Percentiles rank a stretch among this genome's conserved stretches.
phyloP scores from a whole-genome alignment of 495 filamentous ascomycete species.

The Tetracladium marchalianum region DNA sequence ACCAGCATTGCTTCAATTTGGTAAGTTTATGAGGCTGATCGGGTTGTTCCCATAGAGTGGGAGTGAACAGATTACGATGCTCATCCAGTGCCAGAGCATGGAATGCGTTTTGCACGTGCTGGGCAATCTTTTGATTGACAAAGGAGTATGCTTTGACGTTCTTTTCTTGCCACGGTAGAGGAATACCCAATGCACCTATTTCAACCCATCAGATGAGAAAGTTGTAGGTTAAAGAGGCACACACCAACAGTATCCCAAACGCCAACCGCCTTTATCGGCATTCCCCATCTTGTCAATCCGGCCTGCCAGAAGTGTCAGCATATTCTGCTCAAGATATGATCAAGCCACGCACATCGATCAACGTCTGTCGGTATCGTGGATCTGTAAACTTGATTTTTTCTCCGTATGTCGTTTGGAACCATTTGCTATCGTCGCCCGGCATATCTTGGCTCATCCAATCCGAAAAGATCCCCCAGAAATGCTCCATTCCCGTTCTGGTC shows the following conservation, averaged over 20 bases:
- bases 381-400: slow-evolving; percentile 8
- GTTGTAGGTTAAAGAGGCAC: neutral
- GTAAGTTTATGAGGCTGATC: slow-evolving; percentile 26
- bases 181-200: slow-evolving; percentile 16
- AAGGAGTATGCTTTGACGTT: slow-evolving; percentile 18
- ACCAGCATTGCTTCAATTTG: slow-evolving; percentile 63
- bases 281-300: slow-evolving; percentile 10
- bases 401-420: slow-evolving; percentile 7
- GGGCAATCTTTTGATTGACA: slow-evolving; percentile 45
- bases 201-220: neutral
- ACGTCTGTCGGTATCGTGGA: slow-evolving; percentile 4
- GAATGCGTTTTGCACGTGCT: slow-evolving; percentile 56
- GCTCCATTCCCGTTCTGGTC: slow-evolving; percentile 52
- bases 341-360: slow-evolving; percentile 9
- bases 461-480: slow-evolving; percentile 53
- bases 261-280: slow-evolving; percentile 30
- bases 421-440: slow-evolving; percentile 16
- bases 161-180: neutral
- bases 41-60: slow-evolving; percentile 49
- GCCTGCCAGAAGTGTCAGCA: neutral
- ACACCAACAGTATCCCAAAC: slow-evolving; percentile 49
- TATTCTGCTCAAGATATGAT: too few species aligned
- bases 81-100: slow-evolving; percentile 70
- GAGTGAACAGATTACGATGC: slow-evolving; percentile 50
- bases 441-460: slow-evolving; percentile 50